Evolutionary conservation across 176 grass and related monocot genomes (phyloP).

Genomic region (Miscanthus lutarioriparius): DNA sequence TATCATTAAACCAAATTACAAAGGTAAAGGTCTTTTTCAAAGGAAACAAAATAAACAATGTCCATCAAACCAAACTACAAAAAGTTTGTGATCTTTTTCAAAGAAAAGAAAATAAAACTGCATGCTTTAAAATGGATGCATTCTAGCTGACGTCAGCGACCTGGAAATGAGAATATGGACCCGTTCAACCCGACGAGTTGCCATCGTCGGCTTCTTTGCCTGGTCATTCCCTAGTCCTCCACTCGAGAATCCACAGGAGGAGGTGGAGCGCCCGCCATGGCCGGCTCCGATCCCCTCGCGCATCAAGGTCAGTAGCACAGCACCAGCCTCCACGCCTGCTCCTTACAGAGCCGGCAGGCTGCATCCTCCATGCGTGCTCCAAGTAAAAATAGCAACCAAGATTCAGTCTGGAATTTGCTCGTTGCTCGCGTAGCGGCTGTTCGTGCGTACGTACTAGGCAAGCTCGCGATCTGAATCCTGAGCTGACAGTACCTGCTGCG

Average conservation of each 20-base stretch:
- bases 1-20: neutral
- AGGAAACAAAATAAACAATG: neutral
- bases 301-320: constrained; percentile 16
- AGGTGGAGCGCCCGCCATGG: constrained; percentile 10
- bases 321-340: neutral
- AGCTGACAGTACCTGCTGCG: neutral
- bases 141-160: neutral
- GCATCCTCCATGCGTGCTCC: neutral
- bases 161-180: neutral
- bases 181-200: neutral
- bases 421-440: neutral
- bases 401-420: neutral
- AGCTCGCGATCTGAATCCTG: neutral
- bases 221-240: neutral
- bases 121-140: neutral
- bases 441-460: neutral
- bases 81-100: neutral
- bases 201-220: neutral
- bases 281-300: constrained; percentile 8
- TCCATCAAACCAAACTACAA: neutral
- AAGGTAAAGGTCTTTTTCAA: neutral
- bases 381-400: neutral
- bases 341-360: too few relatives aligned
- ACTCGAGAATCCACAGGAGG: neutral
- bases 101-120: neutral